A percentile compares a stretch with the other conserved stretches of the same genome.
These are phyloP conservation scores for Articulospora tetracladia DNA, from an alignment of 495 filamentous ascomycete genomes.

Conservation along the genomic window DNA sequence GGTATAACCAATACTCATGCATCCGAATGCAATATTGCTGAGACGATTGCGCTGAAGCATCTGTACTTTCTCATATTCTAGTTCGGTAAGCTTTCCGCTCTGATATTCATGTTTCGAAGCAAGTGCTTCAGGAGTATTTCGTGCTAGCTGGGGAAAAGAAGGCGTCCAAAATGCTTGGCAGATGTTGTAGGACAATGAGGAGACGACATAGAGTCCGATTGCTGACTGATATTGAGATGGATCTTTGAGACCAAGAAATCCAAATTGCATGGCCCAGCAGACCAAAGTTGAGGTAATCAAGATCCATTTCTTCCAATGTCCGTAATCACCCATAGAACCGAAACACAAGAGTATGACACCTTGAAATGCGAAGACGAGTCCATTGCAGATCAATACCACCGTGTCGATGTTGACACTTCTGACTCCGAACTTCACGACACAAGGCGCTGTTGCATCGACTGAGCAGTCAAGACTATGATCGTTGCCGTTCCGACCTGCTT, in stretches of 20 bases:
- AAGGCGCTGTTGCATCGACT: constrained; percentile 19
- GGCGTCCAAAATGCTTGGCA: constrained; percentile 53
- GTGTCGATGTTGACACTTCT: background rate
- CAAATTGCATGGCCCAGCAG: constrained; percentile 58
- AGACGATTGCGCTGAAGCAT: constrained; percentile 58
- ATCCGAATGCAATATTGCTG: constrained; percentile 58
- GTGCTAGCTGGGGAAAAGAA: constrained; percentile 57
- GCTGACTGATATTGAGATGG: constrained; percentile 51
- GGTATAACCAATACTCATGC: constrained; percentile 57
- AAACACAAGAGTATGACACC: constrained; percentile 55
- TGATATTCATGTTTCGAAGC: constrained; percentile 48
- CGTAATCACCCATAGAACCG: constrained; percentile 57
- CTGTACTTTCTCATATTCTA: constrained; percentile 58
- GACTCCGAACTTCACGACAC: background rate
- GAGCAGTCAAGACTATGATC: constrained; percentile 21
- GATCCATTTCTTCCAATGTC: constrained; percentile 58
- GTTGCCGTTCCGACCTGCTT: background rate
- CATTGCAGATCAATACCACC: background rate
- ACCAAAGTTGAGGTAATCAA: constrained; percentile 53
- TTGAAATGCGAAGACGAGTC: background rate
- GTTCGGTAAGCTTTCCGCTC: constrained; percentile 47
- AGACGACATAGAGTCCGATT: constrained; percentile 57
- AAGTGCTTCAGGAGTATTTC: constrained; percentile 52
- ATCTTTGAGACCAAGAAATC: constrained; percentile 58
- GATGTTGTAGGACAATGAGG: constrained; percentile 15